Base-by-base conservation (phyloP, 2,329 filamentous ascomycete species). In the Teratosphaeriaceae sp. region DNA sequence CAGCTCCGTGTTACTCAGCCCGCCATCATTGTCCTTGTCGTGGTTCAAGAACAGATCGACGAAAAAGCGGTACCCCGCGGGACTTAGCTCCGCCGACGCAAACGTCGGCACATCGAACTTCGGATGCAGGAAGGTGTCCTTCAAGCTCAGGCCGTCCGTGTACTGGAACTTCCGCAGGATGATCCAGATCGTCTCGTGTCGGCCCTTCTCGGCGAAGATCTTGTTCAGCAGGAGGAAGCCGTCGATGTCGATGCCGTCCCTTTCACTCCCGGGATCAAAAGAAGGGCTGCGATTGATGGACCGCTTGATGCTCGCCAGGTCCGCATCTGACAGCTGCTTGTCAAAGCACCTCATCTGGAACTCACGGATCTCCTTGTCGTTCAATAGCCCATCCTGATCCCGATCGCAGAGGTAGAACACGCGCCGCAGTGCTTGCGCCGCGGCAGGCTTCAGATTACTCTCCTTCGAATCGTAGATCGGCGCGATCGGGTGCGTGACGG, bases 121-220 rank as follows among this genome's bases (percentile, higher is more conserved):
- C 13, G 92, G 92, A 55, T 88, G 87, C 19, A 98, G 73, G 61
- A 96, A 97, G 53, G 75, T 85, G 60, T 97, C 89, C 57, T 90
- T 88, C 29, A 98, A 70, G 49, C 87, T 94, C 36, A 98, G 69
- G 62, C 88, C 96, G 68, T 97, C 92, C 0, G 90, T 96, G 59
- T 98, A 97, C 58, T 94, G 86, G 56, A 95, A 95, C 53, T 92
- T 89, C 44, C 92, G 80, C 48, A 98, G 68, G 47, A 98, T 96
- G 48, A 94, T 88, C 92, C 92, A 98, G 33, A 97, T 92, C 0
- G 92, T 98, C 67, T 98, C 92, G 61, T 98, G 92, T 11, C 92
- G 84, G 11, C 92, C 92, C 63, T 97, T 97, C 62, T 97, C 90
- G 0, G 89, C 92, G 62, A 96, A 98, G 45, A 97, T 79, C 66